Percentiles rank a stretch among this genome's conserved stretches.
Conservation (phyloP, 495 filamentous ascomycete genomes). For the Chaetomidium leptoderma region DNA sequence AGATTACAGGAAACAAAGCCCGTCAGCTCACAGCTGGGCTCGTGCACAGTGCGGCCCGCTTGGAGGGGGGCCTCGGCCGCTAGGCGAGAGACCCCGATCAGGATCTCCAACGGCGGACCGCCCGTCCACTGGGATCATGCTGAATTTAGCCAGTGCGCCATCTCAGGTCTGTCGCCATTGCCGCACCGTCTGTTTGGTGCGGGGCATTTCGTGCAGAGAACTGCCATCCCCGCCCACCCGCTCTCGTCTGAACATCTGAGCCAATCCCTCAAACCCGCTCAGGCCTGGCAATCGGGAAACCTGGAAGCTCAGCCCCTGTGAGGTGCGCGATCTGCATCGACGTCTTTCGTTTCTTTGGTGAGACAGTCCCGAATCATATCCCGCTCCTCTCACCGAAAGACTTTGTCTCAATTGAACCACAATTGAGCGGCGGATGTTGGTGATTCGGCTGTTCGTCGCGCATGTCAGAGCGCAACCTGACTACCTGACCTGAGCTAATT, state of each 20-base stretch:
- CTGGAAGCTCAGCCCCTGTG: not conserved
- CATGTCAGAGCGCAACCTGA: not conserved
- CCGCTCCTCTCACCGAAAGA: no score
- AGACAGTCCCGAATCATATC: not conserved
- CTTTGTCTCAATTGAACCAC: not conserved
- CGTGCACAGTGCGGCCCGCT: slow-evolving; percentile 9
- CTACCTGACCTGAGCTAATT: no score
- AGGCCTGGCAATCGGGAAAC: not conserved
- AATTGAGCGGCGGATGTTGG: not conserved
- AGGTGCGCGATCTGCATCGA: not conserved
- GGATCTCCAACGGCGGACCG: not conserved
- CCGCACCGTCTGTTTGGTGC: slow-evolving; percentile 1
- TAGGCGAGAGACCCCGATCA: not conserved
- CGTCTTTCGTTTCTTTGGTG: not conserved
- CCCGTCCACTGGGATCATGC: no score
- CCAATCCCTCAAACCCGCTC: slow-evolving; percentile 10
- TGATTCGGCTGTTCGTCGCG: not conserved
- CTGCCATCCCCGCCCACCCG: slow-evolving; percentile 1
- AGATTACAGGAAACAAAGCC: not conserved
- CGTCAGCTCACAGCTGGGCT: not conserved
- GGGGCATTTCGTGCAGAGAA: slow-evolving; percentile 9
- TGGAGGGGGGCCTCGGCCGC: not conserved
- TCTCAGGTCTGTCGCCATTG: not conserved
- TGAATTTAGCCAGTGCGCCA: not conserved
- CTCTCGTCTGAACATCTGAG: slow-evolving; percentile 7